These are phyloP conservation scores for Hypericum perforatum DNA, from an alignment of 345 rosid species.

Conservation along the genomic window DNA sequence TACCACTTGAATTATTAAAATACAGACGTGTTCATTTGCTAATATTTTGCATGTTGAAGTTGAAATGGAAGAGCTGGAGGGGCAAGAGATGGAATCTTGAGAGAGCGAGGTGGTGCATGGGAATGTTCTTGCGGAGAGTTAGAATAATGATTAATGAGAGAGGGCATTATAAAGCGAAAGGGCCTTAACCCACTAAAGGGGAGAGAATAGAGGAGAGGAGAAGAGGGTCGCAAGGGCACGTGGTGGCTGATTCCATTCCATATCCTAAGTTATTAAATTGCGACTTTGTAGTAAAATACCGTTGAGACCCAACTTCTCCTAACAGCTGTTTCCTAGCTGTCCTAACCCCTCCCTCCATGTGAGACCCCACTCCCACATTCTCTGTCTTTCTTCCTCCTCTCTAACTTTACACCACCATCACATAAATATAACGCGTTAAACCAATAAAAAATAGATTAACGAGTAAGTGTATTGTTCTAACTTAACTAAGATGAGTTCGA, in stretches of 20 bases:
- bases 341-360: conserved; percentile 32
- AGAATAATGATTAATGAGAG: conserved; percentile 16
- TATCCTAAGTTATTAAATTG: conserved; percentile 21
- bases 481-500: too few relatives aligned
- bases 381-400: not conserved
- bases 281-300: conserved; percentile 79
- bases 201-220: too few relatives aligned
- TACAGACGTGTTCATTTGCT: too few relatives aligned
- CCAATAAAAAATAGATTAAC: conserved; percentile 6
- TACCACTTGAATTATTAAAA: too few relatives aligned
- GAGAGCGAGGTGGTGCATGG: not conserved
- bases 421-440: not conserved
- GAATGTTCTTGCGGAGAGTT: conserved; percentile 8
- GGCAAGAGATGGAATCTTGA: not conserved
- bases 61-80: conserved; percentile 4
- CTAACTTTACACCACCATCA: not conserved
- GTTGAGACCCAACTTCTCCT: conserved; percentile 45
- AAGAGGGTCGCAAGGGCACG: conserved; percentile 44
- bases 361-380: conserved; percentile 38
- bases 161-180: conserved; percentile 13
- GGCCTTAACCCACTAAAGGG: conserved; percentile 5
- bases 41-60: too few relatives aligned
- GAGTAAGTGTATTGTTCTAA: conserved; percentile 5
- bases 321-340: conserved; percentile 83
- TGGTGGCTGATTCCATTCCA: conserved; percentile 34